phyloP scores from a whole-genome alignment of 306 rosid species.

The Dicorynia guianensis region DNA sequence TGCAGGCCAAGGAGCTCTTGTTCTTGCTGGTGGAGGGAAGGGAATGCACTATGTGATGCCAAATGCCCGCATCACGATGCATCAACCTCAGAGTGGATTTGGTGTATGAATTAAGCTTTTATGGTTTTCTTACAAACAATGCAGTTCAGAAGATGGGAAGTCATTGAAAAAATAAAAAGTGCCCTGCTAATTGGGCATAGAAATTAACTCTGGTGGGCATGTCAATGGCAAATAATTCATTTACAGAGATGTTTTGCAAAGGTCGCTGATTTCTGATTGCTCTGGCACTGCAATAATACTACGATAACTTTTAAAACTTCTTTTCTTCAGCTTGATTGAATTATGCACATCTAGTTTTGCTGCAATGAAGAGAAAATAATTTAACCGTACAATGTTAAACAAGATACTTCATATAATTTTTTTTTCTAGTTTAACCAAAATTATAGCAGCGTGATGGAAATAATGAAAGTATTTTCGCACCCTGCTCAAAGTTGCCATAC shows the following conservation, averaged over 20 bases:
- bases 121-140: constrained; percentile 28
- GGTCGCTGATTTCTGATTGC: neutral
- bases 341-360: neutral
- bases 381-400: neutral
- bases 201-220: neutral
- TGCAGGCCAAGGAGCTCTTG: constrained; percentile 97
- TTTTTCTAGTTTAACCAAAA: neutral
- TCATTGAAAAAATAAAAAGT: neutral
- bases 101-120: constrained; percentile 66
- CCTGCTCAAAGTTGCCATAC: neutral
- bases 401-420: neutral
- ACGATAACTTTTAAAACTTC: neutral
- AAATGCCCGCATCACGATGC: constrained; percentile 94
- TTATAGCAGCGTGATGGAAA: neutral
- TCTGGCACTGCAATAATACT: neutral
- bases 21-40: constrained; percentile 99
- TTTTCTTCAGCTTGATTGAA: neutral
- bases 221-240: neutral
- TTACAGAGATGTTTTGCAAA: neutral
- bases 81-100: constrained; percentile 95
- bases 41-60: constrained; percentile 99
- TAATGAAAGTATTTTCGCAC: neutral
- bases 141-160: constrained; percentile 4
- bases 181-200: neutral
- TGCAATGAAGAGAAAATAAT: neutral